These are phyloP conservation scores for Aspergillus versicolor DNA, from an alignment of 2,329 filamentous ascomycete species.

Conservation along the genomic window DNA sequence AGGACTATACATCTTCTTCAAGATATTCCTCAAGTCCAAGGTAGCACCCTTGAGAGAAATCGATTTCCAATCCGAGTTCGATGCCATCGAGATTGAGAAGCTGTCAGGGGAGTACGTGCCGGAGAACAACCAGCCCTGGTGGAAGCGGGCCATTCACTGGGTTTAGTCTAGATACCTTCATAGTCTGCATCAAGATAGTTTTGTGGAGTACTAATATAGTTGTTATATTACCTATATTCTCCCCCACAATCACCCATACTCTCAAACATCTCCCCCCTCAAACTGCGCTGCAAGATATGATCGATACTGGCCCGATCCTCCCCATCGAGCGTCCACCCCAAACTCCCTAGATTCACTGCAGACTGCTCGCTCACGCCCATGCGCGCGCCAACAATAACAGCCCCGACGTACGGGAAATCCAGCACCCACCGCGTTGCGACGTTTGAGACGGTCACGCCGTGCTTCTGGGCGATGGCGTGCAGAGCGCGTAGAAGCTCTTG, in stretches of 20 bases:
- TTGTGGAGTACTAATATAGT: background rate
- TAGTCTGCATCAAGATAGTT: background rate
- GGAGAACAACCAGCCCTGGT: background rate
- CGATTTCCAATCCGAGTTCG: background rate
- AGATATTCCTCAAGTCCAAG: background rate
- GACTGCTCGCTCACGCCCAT: background rate
- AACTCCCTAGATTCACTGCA: background rate
- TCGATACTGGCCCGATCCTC: background rate
- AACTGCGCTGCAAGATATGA: background rate
- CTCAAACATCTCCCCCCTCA: background rate
- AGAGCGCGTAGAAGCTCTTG: background rate
- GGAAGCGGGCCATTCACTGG: background rate
- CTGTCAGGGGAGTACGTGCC: background rate
- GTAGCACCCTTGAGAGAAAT: background rate
- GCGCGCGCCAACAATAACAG: background rate
- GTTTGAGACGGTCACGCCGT: background rate
- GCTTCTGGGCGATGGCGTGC: background rate
- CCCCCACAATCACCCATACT: background rate
- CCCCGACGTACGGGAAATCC: background rate
- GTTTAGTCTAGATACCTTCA: background rate
- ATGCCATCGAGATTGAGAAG: background rate
- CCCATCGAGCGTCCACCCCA: background rate
- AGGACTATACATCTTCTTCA: constrained; percentile 3
- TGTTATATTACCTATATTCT: background rate
- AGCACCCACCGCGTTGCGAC: constrained; percentile 1